Conservation (phyloP, 2,329 filamentous ascomycete genomes). For the Aureobasidium pullulans region DNA sequence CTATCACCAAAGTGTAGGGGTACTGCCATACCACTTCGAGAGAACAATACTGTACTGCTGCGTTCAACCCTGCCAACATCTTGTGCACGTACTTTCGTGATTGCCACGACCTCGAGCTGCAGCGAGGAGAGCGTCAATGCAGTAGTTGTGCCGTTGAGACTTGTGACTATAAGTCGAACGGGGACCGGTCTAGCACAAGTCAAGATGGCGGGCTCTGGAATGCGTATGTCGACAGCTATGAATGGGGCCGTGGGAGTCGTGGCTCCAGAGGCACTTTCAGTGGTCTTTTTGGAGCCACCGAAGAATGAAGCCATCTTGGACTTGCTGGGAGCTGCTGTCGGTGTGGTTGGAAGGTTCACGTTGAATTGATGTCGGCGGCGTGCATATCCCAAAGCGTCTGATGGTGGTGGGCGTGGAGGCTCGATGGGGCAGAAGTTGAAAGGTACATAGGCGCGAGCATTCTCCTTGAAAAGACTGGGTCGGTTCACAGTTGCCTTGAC, state of each 20-base stretch:
- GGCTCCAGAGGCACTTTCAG: not conserved
- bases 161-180: constrained; percentile 70
- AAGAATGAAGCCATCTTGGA: constrained; percentile 56
- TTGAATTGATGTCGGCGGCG: constrained; percentile 60
- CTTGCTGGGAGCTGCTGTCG: constrained; percentile 24
- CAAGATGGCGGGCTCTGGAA: constrained; percentile 80
- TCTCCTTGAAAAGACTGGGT: constrained; percentile 85
- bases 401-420: constrained; percentile 62
- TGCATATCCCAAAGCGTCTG: constrained; percentile 75
- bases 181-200: constrained; percentile 85
- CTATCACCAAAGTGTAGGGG: not conserved
- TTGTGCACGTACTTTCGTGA: constrained; percentile 72
- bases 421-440: constrained; percentile 93
- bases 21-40: constrained; percentile 33
- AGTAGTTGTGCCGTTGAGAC: constrained; percentile 60
- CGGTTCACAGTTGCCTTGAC: constrained; percentile 90
- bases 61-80: constrained; percentile 63
- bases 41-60: constrained; percentile 68
- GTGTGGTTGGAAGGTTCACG: constrained; percentile 15
- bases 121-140: constrained; percentile 69
- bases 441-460: constrained; percentile 57
- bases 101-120: constrained; percentile 73
- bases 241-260: constrained; percentile 35
- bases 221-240: constrained; percentile 71
- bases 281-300: constrained; percentile 31